Conservation (phyloP, 306 rosid species). For the Rosa chinensis region DNA sequence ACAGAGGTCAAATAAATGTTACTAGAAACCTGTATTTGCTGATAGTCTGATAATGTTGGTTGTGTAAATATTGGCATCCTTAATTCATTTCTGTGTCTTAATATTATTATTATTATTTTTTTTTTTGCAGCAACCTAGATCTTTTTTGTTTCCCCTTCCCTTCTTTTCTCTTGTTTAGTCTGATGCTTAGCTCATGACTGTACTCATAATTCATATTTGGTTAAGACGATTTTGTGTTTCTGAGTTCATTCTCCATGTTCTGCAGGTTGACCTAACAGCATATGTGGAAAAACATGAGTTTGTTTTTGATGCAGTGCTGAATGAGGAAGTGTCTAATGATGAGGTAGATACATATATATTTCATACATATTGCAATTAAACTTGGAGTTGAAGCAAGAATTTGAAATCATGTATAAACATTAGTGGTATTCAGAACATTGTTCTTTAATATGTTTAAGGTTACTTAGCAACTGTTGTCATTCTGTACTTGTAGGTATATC, state of each 20-base stretch:
- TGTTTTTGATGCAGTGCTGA: conserved; percentile 95
- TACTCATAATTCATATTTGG: background rate
- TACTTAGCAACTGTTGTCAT: conserved; percentile 10
- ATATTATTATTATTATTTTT: background rate
- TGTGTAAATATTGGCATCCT: background rate
- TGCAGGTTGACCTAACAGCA: conserved; percentile 96
- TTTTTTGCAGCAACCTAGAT: background rate
- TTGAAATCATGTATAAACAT: background rate
- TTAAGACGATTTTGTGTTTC: conserved; percentile 8
- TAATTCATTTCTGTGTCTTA: conserved; percentile 3
- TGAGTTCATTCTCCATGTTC: conserved; percentile 28
- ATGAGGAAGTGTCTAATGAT: conserved; percentile 95
- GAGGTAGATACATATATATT: conserved; percentile 47
- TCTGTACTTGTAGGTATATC: conserved; percentile 61
- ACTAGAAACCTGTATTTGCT: background rate
- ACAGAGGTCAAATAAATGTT: background rate
- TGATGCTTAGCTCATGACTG: background rate
- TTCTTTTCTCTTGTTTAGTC: background rate
- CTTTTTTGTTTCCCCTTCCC: background rate
- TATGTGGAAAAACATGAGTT: conserved; percentile 93
- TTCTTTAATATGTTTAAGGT: conserved; percentile 7
- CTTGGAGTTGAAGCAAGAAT: conserved; percentile 10
- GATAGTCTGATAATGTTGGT: background rate
- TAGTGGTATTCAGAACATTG: background rate
- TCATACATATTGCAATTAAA: conserved; percentile 12